Evolutionary conservation across 177 flowering plant genomes (phyloP), one percentile per base, ranked within the genome.

Genomic region (Vitis hybrid): DNA sequence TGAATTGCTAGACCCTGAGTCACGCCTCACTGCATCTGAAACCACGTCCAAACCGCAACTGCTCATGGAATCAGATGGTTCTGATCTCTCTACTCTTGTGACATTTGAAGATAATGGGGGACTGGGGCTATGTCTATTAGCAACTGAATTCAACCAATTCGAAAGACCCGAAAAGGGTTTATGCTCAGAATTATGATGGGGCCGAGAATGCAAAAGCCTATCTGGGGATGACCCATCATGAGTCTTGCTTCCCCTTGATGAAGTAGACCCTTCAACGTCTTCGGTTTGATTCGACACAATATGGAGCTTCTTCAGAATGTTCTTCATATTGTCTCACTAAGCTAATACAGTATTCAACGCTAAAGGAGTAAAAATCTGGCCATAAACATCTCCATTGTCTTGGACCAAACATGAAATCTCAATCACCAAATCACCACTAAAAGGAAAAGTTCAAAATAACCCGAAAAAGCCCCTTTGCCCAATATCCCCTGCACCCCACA

Each of bases 271-370:
- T 61, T 86, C 87, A 31, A 74, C 34, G n/a, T 82, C 85, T 63
- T 88, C 93, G 10, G 87, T 76, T 67, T 86, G 93, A 75, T 79
- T 84, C 14, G 92, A 80, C 83, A 84, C 76, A 50, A 87, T 86
- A 78, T 94, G 96, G 6, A 94, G 85, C 83, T 92, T 94, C 88
- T 90, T 94, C 22, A 94, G 79, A 67, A 94, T 66, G 77, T 84
- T 94, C 86, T 83, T 94, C 98, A 94, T 92, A 55, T 16, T 78
- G 63, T n/a, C 61, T 68, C 49, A 57, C 67, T 39, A 65, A 53
- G 31, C n/a, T 19, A 39, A 39, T 39, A 20, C 39, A n/a, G 22
- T 57, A 59, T 73, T 50, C 53, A 68, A 70, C 78, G 84, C 84
- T 80, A 84, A 71, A 82, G 70, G 74, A 82, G 7, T 65, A 75